A percentile compares a stretch with the other conserved stretches of the same genome.
Conservation (phyloP, 164 flowering plant species). For the Tinospora cordifolia region DNA sequence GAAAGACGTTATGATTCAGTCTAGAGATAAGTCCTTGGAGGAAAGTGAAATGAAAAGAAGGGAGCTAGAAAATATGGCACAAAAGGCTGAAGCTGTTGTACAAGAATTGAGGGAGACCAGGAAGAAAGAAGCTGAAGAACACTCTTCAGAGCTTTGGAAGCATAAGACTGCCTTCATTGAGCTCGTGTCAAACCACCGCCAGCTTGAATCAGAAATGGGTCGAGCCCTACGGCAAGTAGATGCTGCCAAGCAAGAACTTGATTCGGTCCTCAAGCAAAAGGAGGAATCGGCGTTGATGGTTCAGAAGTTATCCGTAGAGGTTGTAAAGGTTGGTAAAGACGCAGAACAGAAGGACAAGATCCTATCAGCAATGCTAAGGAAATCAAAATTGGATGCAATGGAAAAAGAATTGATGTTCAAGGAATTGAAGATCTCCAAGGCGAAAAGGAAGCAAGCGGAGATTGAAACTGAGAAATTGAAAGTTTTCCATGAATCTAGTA, state of each 20-base stretch:
- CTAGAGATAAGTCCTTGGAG: slow-evolving; percentile 47
- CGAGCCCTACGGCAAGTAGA: slow-evolving; percentile 71
- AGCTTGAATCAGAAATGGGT: slow-evolving; percentile 83
- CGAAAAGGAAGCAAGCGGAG: slow-evolving; percentile 66
- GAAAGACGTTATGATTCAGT: slow-evolving; percentile 36
- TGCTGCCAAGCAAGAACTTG: slow-evolving; percentile 52
- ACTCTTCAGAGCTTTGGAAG: slow-evolving; percentile 58
- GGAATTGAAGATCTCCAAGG: slow-evolving; percentile 61
- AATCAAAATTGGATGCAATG: slow-evolving; percentile 60
- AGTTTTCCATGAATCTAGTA: slow-evolving; percentile 39
- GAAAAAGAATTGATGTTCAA: slow-evolving; percentile 67
- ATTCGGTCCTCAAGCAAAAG: slow-evolving; percentile 49
- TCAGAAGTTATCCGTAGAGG: slow-evolving; percentile 58
- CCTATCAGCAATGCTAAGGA: slow-evolving; percentile 78
- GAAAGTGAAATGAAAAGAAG: slow-evolving; percentile 41
- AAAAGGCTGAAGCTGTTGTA: slow-evolving; percentile 26
- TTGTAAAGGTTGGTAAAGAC: slow-evolving; percentile 56
- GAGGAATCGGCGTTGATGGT: slow-evolving; percentile 52
- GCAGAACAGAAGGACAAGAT: slow-evolving; percentile 83
- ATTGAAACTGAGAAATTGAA: slow-evolving; percentile 51
- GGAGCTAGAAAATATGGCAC: slow-evolving; percentile 52
- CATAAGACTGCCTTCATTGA: slow-evolving; percentile 87
- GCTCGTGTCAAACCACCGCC: slow-evolving; percentile 85
- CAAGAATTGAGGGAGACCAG: slow-evolving; percentile 52
- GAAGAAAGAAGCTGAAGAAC: slow-evolving; percentile 47